Conservation (phyloP, 768 basidiomycete genomes). For the Tulasnella sp. region DNA sequence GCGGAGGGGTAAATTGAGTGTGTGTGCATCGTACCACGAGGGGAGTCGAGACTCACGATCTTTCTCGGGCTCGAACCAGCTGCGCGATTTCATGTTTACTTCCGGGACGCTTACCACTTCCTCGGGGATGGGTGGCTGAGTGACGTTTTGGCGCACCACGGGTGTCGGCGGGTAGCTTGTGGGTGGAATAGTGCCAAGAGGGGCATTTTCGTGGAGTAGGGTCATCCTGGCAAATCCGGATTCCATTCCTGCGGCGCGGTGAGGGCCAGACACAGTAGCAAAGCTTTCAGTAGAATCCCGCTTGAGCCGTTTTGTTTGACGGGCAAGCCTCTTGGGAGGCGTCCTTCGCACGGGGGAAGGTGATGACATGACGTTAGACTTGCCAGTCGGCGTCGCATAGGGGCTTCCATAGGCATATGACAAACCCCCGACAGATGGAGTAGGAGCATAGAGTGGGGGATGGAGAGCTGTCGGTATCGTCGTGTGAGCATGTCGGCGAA, state of each 20-base stretch:
- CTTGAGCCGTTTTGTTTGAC: neutral
- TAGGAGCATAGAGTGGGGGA: too few species aligned
- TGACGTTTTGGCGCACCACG: neutral
- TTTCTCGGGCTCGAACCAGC: conserved; percentile 60
- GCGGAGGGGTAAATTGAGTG: neutral
- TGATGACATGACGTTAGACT: too few species aligned
- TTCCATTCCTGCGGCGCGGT: conserved; percentile 7
- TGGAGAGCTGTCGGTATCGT: neutral
- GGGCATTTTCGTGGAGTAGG: neutral
- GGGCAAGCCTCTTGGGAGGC: neutral
- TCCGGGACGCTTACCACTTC: conserved; percentile 29
- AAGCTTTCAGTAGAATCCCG: neutral
- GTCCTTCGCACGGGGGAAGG: neutral
- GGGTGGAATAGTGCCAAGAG: too few species aligned
- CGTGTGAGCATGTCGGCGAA: neutral
- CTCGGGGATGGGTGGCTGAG: neutral
- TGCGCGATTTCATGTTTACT: conserved; percentile 47
- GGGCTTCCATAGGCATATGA: too few species aligned
- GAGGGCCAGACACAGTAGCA: neutral
- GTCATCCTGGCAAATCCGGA: conserved; percentile 5
- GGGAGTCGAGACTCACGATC: conserved; percentile 39
- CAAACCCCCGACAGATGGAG: too few species aligned
- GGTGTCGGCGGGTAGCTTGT: neutral
- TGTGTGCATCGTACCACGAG: conserved; percentile 2
- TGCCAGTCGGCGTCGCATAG: too few species aligned